Evolutionary conservation across 768 basidiomycete species (phyloP), one percentile per base, ranked within the genome.

Genomic region (Podaxis sp.): DNA sequence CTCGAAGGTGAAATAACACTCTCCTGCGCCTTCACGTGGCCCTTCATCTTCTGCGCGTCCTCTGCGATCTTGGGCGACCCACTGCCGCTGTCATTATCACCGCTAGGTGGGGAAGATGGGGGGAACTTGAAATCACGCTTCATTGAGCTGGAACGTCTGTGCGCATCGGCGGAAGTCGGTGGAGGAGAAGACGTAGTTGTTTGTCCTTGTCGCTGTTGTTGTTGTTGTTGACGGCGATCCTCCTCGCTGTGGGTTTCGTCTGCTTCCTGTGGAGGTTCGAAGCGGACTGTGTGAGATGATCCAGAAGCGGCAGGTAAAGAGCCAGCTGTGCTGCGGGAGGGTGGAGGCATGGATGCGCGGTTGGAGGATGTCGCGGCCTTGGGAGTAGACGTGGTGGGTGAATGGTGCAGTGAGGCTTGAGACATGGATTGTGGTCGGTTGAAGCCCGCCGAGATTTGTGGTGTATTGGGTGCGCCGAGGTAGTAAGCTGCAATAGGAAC

Each of bases 401-500:
- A 73, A 17, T 80, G 79, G 0, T 82, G 78, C 1, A 86, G 75
- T 28, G 81, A 79, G 2, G 84, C 83, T 72, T 90, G 88, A 0
- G 90, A 92, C 86, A 93, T 89, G 22, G 90, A 92, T 64, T 89
- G 87, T 0, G 88, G 86, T 4, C 90, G 82, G 54, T 78, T 72
- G 19, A 46, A 63, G 13, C 80, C 75, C 0, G 79, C 74, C 2
- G 85, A 71, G 15, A 70, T 66, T 17, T 71, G 73, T 0, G 84
- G 80, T 6, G 81, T 74, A 1, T 77, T 75, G 0, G 84, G 81
- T 13, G 85, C 82, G 19, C 91, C 91, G n/a, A 94, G 86, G 69
- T 94, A 94, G 71, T 86, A 93, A 17, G 82, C 78, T 1, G 89
- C 84, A 63, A 95, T 95, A 4, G 94, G 90, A 8, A 96, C 84